Percentiles rank a stretch among this genome's conserved stretches.
phyloP scores from a whole-genome alignment of 345 rosid species.

The Rhizophora apiculata region DNA sequence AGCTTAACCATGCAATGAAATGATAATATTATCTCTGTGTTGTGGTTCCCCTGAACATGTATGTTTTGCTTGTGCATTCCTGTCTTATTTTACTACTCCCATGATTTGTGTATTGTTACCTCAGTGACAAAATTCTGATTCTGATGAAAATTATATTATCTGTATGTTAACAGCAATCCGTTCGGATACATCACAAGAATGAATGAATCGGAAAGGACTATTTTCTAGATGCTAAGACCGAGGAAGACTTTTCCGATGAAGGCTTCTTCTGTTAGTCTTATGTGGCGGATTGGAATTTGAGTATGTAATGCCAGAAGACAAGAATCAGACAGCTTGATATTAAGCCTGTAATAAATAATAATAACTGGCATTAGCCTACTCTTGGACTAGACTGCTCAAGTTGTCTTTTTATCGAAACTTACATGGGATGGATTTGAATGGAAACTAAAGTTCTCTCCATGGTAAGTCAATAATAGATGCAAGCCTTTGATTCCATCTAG shows the following conservation, averaged over 20 bases:
- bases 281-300: conserved; percentile 15
- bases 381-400: neutral
- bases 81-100: no score
- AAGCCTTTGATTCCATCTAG: no score
- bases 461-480: no score
- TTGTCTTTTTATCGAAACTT: neutral
- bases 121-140: neutral
- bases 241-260: neutral
- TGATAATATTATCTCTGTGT: no score
- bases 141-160: neutral
- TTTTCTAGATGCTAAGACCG: neutral
- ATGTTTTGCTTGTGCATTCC: neutral
- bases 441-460: no score
- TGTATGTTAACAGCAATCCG: conserved; percentile 18
- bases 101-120: neutral
- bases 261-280: neutral
- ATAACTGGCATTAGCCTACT: neutral
- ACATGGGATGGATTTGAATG: no score
- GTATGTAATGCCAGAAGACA: conserved; percentile 8
- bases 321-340: neutral
- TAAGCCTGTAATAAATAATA: conserved; percentile 19
- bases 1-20: no score
- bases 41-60: neutral
- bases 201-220: neutral
- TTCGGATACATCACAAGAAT: conserved; percentile 4